A percentile compares a stretch with the other conserved stretches of the same genome.
Conservation (phyloP, 768 basidiomycete species). For the Agrocybe pediades region DNA sequence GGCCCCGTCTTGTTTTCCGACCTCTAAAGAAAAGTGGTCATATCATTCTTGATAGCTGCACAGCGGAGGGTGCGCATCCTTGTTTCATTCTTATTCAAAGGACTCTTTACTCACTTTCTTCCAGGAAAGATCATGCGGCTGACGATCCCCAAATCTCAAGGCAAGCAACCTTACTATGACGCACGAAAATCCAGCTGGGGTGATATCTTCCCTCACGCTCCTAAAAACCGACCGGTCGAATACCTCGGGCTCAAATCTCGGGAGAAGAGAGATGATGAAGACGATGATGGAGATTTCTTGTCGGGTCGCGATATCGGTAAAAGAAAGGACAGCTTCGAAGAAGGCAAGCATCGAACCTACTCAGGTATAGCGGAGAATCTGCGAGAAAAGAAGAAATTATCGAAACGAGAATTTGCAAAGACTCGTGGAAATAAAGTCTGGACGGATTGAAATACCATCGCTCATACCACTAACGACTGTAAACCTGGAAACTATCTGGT, state of each 20-base stretch:
- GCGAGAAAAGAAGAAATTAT: slow-evolving; percentile 26
- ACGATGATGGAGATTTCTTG: slow-evolving; percentile 28
- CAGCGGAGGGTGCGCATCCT: slow-evolving; percentile 73
- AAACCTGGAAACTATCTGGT: too few relatives aligned
- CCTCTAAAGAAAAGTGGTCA: slow-evolving; percentile 92
- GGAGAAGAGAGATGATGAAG: slow-evolving; percentile 26
- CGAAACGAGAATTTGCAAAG: slow-evolving; percentile 27
- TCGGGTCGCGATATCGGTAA: slow-evolving; percentile 57
- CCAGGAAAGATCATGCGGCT: slow-evolving; percentile 91
- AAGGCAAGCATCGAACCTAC: slow-evolving; percentile 22
- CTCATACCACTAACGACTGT: background rate
- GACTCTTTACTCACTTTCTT: background rate
- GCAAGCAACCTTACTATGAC: slow-evolving; percentile 94
- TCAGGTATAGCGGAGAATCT: slow-evolving; percentile 23
- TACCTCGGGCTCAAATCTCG: slow-evolving; percentile 41
- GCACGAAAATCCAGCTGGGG: slow-evolving; percentile 94
- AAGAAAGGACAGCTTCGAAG: slow-evolving; percentile 28
- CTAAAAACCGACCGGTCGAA: slow-evolving; percentile 77
- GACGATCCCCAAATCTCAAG: slow-evolving; percentile 91
- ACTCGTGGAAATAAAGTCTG: slow-evolving; percentile 30
- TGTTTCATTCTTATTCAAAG: background rate
- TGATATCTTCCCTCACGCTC: slow-evolving; percentile 89
- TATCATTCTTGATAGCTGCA: slow-evolving; percentile 89
- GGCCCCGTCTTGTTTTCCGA: slow-evolving; percentile 93
- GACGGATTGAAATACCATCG: slow-evolving; percentile 9